Evolutionary conservation across 2,329 filamentous ascomycete species (phyloP), one percentile per base, ranked within the genome.

Genomic region (Claviceps humidiphila): DNA sequence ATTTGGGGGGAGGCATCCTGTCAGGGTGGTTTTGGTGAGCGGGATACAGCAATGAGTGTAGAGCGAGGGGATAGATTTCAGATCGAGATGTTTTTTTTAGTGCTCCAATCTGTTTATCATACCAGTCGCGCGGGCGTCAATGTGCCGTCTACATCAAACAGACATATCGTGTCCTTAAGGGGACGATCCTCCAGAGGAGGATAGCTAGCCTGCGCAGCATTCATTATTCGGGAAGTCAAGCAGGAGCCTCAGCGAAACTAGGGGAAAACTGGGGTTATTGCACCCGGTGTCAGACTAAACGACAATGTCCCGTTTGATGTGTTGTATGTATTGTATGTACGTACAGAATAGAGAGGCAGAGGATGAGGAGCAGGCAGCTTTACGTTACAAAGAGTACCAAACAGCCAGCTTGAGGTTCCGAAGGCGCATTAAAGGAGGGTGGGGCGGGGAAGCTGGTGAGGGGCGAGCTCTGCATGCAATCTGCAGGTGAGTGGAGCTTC

Each of bases 121-220:
- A 94, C 87, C 61, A 78, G 76, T 59, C 93, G 82, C 46, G 93
- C 84, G 43, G 82, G 85, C 16, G 89, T 93, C 60, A 98, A 80
- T 34, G 93, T 96, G 64, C 81, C 87, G 68, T 98, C 93, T 55
- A 98, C 93, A 71, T 98, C 93, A 71, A 98, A 98, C 58, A 98
- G 84, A 64, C 82, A 84, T 70, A 98, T 87, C 58, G 91, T 97
- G 77, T 93, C 89, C 74, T 90, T 88, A 69, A 96, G 73, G 44
- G 88, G 87, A 60, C 93, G 88, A 63, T 91, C 77, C 67, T 84
- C 79, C 59, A 97, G 81, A 57, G 89, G 80, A 53, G 89, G 85
- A 71, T 84, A 87, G 26, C 41, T 60, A 58, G 71, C 66, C 37
- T 59, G 60, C 49, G 63, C 55, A 51, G 64, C 58, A 57, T 68